Conservation (phyloP, 2,329 filamentous ascomycete species). For the Hymenoscyphus salicellus region DNA sequence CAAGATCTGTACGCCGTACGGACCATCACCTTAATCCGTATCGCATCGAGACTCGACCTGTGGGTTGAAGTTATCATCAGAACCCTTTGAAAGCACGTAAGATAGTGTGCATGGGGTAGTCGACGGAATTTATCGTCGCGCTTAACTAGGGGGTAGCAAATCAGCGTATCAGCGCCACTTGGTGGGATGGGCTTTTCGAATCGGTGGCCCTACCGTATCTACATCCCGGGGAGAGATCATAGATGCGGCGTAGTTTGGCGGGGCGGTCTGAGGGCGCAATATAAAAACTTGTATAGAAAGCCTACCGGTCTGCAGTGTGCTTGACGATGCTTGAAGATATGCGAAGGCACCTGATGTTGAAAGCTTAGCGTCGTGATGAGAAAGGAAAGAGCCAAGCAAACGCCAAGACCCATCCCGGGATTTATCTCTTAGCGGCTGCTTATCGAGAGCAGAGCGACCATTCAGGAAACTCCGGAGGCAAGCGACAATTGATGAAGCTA, state of each 20-base stretch:
- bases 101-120: neutral
- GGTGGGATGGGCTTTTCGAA: neutral
- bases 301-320: neutral
- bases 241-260: neutral
- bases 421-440: neutral
- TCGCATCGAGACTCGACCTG: neutral
- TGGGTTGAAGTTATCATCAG: neutral
- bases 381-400: constrained; percentile 11
- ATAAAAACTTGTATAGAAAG: neutral
- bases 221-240: neutral
- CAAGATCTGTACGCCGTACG: neutral
- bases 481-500: neutral
- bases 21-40: too few relatives aligned
- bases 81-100: neutral
- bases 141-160: neutral
- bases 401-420: neutral
- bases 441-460: neutral
- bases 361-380: constrained; percentile 3
- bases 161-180: neutral
- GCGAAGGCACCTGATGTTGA: constrained; percentile 5
- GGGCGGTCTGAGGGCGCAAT: neutral
- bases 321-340: neutral
- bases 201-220: neutral
- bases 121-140: neutral
- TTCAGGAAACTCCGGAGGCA: neutral